Evolutionary conservation across 495 filamentous ascomycete species (phyloP), one percentile per base, ranked within the genome.

Genomic region (Xylaria telfairii): DNA sequence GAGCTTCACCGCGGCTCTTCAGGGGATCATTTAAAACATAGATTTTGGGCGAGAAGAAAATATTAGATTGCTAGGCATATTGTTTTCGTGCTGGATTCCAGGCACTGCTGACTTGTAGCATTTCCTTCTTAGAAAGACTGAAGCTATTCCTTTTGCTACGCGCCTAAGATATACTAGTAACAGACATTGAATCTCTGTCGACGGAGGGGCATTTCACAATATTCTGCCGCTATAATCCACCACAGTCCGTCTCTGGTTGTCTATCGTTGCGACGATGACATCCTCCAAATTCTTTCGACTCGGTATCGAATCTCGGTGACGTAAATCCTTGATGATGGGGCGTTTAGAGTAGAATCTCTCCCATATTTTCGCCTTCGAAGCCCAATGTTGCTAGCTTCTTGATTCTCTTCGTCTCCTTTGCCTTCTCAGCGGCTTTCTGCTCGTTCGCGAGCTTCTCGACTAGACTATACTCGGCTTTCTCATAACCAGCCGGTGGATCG

Each of bases 291-390:
- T 62, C 10, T 41, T 59, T 65, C 34, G 28, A 49, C 72, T 65
- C 26, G 34, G 7, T 13, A 21, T 54, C 46, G 37, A 53, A 46
- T 47, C 39, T 44, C 37, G 1, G 15, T 54, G 13, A 26, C n/a
- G 21, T 32, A 41, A 1, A 32, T 34, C 44, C 15, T 71, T 26
- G 53, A 12, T 72, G 32, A 60, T 13, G 34, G 30, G 30, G 28
- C 68, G 24, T 57, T 88, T 86, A 94, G 41, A 94, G 86, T 24
- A 95, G 77, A 21, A 90, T 87, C 78, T 95, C 93, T 8, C 92
- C 93, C 46, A 87, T 82, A 75, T 91, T 91, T 80, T 98, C 95
- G 26, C 92, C 92, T 82, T 97, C 95, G 75, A 97, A 97, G 1
- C 95, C 95, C 41, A 94, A 82, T 8, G 84, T 88, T 8, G 88